These are phyloP conservation scores for Thraustochytrium aureum DNA, from an alignment of 352 stramenopile genomes.

Conservation along the genomic window DNA sequence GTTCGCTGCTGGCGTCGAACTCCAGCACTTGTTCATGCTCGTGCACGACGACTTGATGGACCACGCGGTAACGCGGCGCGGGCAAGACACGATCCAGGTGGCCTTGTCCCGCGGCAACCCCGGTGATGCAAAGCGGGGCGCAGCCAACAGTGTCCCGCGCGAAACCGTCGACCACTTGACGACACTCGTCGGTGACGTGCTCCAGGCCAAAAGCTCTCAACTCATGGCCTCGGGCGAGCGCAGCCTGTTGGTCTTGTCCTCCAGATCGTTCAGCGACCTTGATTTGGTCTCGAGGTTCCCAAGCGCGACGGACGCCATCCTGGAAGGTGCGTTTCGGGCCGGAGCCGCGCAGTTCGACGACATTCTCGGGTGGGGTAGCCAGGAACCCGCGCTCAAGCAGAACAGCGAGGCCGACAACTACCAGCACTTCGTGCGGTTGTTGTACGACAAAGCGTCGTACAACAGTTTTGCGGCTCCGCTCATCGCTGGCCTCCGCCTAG, in stretches of 20 bases:
- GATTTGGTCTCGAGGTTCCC: neutral
- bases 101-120: neutral
- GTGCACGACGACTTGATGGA: conserved; percentile 55
- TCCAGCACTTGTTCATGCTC: conserved; percentile 55
- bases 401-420: neutral
- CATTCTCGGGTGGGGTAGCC: conserved; percentile 35
- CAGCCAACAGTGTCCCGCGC: neutral
- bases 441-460: conserved; percentile 41
- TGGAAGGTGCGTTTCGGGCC: conserved; percentile 27
- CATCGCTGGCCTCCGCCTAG: conserved; percentile 36
- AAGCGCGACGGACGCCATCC: conserved; percentile 15
- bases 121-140: too few species aligned
- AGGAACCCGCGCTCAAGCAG: conserved; percentile 1
- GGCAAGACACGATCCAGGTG: conserved; percentile 53
- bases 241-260: neutral
- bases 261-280: neutral
- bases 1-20: conserved; percentile 49
- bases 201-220: conserved; percentile 29
- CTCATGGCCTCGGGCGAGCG: conserved; percentile 29
- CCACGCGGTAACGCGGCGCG: conserved; percentile 14
- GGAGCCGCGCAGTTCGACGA: conserved; percentile 54
- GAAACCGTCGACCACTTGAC: conserved; percentile 25
- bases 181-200: conserved; percentile 52
- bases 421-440: neutral
- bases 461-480: conserved; percentile 46